Evolutionary conservation across 2,329 filamentous ascomycete species (phyloP), one percentile per base, ranked within the genome.

Genomic region (Nemania abortiva): DNA sequence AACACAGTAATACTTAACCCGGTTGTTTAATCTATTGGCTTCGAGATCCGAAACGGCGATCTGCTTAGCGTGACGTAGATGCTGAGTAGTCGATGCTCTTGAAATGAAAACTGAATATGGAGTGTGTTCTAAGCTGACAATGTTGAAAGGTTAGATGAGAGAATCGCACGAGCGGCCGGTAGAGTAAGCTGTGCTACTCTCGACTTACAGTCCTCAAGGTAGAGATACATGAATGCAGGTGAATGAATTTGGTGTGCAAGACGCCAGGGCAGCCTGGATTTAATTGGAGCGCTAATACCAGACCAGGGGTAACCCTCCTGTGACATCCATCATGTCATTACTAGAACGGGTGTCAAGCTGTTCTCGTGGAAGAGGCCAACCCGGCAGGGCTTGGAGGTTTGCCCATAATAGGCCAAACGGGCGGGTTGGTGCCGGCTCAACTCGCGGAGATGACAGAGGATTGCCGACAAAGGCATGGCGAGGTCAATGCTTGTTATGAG

Each of bases 391-490:
- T 61, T 47, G 63, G 68, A 57, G 55, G 24, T 63, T 65, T 70
- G 66, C 63, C 69, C 63, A 54, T 63, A 70, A 66, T 70, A 57
- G 69, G 69, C 29, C 55, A 54, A 31, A 63, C 69, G 69, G 56
- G 69, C 47, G 54, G 39, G 34, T 66, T 59, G 59, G 55, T 58
- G 58, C 63, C 69, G 69, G 50, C 39, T 50, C 47, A 53, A 59
- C 11, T 61, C 45, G 57, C 60, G 64, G 68, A 59, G 61, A 58
- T 59, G 57, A 54, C 49, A 65, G 31, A 27, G 53, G 24, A 50
- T 62, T 68, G 65, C 65, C 65, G 60, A 56, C 52, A 50, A 39
- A 63, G 27, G 63, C 54, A 42, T 37, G 49, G 20, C 42, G 52
- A 70, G 53, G 45, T n/a, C 37, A 45, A 67, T 56, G 54, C 58